Base-by-base conservation (phyloP, 106 monocot species). In the Amphibolis antarctica region DNA sequence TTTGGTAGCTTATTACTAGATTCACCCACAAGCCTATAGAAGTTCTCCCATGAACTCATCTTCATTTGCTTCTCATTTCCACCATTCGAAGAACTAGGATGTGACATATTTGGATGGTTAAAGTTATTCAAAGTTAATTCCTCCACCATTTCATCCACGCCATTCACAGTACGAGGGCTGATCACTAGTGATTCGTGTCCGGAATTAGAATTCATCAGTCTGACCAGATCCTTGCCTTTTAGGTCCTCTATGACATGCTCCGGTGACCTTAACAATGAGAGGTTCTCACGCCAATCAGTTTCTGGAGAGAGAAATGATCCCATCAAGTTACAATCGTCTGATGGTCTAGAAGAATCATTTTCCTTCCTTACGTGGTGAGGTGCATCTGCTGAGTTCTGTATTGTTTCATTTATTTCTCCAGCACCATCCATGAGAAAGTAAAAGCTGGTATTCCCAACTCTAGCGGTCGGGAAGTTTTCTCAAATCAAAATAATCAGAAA, bases 101-200 rank as follows among this genome's bases (percentile, higher is more conserved):
- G 24, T 19, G 60, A 53, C 43, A 74, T 27, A 36, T 45, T 76
- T 25, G 66, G 57, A 55, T 54, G 67, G 46, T 65, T 78, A 63
- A 66, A 83, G 54, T 86, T 83, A 6, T 69, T 79, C 62, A 83
- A 23, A 0, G 79, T 89, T 60, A 86, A 72, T 62, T 89, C 88
- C 74, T 89, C 88, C 55, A 81, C 82, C 42, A 30, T 45, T 12
- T 70, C 50, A 50, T 67, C 78, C 4, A 52, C 19, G 28, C 71
- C 45, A 23, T 19, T 21, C 22, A 43, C 50, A 6, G 59, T 25
- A 30, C 10, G 49, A 53, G 44, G 59, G 12, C 19, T n/a, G 60
- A 19, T 21, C 43, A 20, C 20, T 13, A 61, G 60, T 22, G 42
- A 12, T 10, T 68, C 67, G 15, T 56, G 60, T 46, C 54, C 67